Base-by-base conservation (phyloP, 345 rosid genomes). In the Lepidium sativum region DNA sequence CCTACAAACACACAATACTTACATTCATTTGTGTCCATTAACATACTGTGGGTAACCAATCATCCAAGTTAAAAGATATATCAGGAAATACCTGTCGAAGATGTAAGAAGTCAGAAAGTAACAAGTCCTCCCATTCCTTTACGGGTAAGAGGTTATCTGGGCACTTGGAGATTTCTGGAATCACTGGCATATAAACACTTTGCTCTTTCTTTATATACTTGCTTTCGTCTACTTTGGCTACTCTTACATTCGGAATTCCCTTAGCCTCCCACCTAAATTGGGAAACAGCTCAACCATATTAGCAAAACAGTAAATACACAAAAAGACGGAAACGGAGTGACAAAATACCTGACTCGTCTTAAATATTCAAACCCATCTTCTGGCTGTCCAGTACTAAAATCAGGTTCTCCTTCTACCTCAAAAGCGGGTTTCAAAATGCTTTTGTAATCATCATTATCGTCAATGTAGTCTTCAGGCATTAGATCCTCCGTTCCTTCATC, bases 281-380 rank as follows among this genome's bases (percentile, higher is more conserved):
- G 17, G 13, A 65, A 69, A 72, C 38, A 64, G 63, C 9, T 32
- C 20, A 3, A 49, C 6, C 56, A 57, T 42, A 49, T 6, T 25
- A n/a, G 38, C 39, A 4, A 31, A 71, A 54, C 12, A 35, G 66
- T 20, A 49, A n/a, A 39, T 48, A 41, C 42, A 23, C 13, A 34
- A 49, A 50, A 16, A 56, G 17, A 49, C 56, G 6, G 58, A 33
- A 29, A 71, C 29, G 47, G 13, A 64, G 60, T 48, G 59, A 68
- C 34, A 66, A 2, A 8, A 43, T 78, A 94, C 96, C 97, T 88
- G 78, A 88, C 99, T 75, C 92, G 90, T 78, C 97, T 79, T 50
- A 88, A 80, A 71, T 78, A 94, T 71, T 88, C 97, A 39, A 86
- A 66, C 60, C 97, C 99, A 79, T 94, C 97, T 80, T 88, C 91